Evolutionary conservation across 805 yeast genomes (phyloP).

Genomic region (Candida awuae): DNA sequence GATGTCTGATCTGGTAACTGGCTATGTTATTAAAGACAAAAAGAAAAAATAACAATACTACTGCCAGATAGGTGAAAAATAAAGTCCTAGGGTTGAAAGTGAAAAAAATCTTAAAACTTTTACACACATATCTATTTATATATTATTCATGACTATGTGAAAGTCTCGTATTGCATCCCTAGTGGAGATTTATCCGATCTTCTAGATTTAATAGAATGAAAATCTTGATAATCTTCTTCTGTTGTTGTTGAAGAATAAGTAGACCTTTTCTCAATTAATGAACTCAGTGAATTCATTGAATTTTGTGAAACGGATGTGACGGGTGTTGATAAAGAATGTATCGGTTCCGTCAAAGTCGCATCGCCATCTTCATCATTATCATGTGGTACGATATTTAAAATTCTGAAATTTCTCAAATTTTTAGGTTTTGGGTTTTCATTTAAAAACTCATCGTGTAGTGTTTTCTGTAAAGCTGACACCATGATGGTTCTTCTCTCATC

Average conservation of each 20-base stretch:
- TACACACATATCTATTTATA: background rate
- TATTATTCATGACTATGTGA: background rate
- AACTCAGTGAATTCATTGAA: constrained; percentile 2
- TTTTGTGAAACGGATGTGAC: background rate
- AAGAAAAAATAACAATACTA: too few relatives aligned
- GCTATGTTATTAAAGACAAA: too few relatives aligned
- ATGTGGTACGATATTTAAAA: background rate
- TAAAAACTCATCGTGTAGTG: constrained; percentile 13
- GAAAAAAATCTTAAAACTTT: too few relatives aligned
- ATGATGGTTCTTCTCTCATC: constrained; percentile 21
- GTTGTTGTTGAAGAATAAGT: constrained; percentile 1
- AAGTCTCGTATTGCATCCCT: constrained; percentile 9
- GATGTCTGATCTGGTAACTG: too few relatives aligned
- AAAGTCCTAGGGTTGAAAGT: too few relatives aligned
- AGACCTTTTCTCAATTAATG: constrained; percentile 1
- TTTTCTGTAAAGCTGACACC: constrained; percentile 12
- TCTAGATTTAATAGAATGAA: background rate
- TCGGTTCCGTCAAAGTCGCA: background rate
- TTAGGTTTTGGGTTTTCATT: constrained; percentile 2
- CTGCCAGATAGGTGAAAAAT: too few relatives aligned
- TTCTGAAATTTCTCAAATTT: constrained; percentile 2
- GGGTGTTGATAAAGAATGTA: background rate
- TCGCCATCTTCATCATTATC: background rate
- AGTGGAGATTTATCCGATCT: background rate
- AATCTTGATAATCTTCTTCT: constrained; percentile 1